These are phyloP conservation scores for Ogataea sp. DNA, from an alignment of 805 yeast genomes.

Conservation along the genomic window DNA sequence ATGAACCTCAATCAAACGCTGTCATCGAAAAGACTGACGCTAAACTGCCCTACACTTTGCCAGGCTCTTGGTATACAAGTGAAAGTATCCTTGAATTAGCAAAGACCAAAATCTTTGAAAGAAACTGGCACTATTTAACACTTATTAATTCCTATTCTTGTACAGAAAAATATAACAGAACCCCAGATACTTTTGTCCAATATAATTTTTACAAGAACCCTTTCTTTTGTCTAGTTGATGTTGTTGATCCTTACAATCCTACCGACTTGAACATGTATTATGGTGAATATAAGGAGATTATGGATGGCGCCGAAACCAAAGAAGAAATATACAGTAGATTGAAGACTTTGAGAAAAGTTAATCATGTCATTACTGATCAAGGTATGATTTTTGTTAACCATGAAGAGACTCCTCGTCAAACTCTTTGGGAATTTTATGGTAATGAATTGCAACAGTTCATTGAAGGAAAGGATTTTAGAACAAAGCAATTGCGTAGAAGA, in stretches of 20 bases:
- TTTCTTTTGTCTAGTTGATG: conserved; percentile 18
- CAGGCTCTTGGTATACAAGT: conserved; percentile 20
- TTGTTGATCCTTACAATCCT: conserved; percentile 14
- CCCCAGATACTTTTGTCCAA: conserved; percentile 14
- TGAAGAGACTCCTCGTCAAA: conserved; percentile 11
- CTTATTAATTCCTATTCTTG: conserved; percentile 12
- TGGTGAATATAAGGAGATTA: conserved; percentile 16
- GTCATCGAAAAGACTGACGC: not conserved
- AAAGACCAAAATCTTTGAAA: conserved; percentile 14
- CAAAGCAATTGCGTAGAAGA: conserved; percentile 12
- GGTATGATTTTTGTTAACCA: conserved; percentile 21
- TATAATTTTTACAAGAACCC: conserved; percentile 17
- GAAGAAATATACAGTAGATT: conserved; percentile 8
- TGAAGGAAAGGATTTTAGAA: conserved; percentile 12
- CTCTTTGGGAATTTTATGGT: conserved; percentile 13
- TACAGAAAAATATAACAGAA: conserved; percentile 10
- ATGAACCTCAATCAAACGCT: not conserved
- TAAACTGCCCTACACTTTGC: conserved; percentile 11
- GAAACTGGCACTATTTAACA: conserved; percentile 22
- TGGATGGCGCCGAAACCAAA: conserved; percentile 6
- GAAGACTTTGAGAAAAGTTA: conserved; percentile 12
- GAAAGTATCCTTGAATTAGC: conserved; percentile 15
- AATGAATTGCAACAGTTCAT: conserved; percentile 14
- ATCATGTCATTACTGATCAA: conserved; percentile 13
- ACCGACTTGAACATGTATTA: conserved; percentile 13